phyloP scores from a whole-genome alignment of 306 rosid genomes.

The Acmispon strigosus region DNA sequence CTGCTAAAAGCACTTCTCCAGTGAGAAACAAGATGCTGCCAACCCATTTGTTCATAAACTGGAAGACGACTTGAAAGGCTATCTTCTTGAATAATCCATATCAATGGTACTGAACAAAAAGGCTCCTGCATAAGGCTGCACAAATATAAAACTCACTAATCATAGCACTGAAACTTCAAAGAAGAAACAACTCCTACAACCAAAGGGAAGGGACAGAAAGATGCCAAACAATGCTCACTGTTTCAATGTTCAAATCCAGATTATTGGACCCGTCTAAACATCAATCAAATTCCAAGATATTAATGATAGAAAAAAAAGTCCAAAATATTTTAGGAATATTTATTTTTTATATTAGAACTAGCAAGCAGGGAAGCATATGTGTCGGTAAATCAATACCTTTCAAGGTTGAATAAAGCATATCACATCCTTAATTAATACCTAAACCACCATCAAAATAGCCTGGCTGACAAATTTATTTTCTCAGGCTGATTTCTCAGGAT shows the following conservation, averaged over 20 bases:
- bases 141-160: constrained; percentile 72
- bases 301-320: background rate
- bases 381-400: background rate
- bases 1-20: constrained; percentile 80
- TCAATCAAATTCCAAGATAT: background rate
- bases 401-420: background rate
- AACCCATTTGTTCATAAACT: constrained; percentile 61
- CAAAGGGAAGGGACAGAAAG: constrained; percentile 9
- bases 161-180: constrained; percentile 39
- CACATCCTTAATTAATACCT: background rate
- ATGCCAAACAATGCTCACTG: constrained; percentile 1
- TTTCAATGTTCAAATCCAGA: constrained; percentile 8
- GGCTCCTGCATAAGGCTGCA: constrained; percentile 99
- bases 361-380: background rate
- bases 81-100: constrained; percentile 96
- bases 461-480: constrained; percentile 8
- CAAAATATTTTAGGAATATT: background rate
- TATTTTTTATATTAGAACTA: background rate
- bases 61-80: constrained; percentile 76
- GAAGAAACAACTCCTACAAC: constrained; percentile 10
- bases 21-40: constrained; percentile 67
- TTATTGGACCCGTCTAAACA: background rate
- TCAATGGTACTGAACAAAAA: constrained; percentile 79
- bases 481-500: background rate
- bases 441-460: constrained; percentile 19